Evolutionary conservation across 2,329 filamentous ascomycete genomes (phyloP), one percentile per base, ranked within the genome.

Genomic region (Pseudopyricularia cyperi): DNA sequence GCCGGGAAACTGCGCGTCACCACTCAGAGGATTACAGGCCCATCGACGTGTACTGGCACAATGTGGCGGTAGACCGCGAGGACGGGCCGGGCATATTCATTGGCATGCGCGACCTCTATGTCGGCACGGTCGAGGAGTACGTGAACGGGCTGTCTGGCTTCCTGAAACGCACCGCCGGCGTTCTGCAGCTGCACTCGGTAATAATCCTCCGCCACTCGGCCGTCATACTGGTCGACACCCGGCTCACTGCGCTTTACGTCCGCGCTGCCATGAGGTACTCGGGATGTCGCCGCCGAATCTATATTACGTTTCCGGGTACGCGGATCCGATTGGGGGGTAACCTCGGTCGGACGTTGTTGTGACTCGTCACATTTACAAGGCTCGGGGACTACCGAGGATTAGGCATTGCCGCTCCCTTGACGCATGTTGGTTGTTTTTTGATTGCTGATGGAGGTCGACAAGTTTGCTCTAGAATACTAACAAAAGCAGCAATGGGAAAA

Each of bases 31-130:
- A 44, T 14, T 17, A 11, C 8, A 19, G 24, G 5, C 22, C 22
- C 39, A 22, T 39, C 9, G 33, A 35, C 17, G 48, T 50, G 48
- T 50, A 50, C 33, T 50, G 48, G 48, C 48, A 50, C 48, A 50
- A 39, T 33, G 15, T 37, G 12, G 22, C 22, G 17, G 26, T 15
- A 6, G 48, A 50, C 48, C 48, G 17, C 48, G 48, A 37, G 19
- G 33, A 49, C 33, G 24, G 39, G 5, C 5, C 48, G 2, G 48
- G 26, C 6, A 24, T 39, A 8, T 50, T 50, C 17, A 37, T 50
- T 33, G 48, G 48, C 14, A 39, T 39, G 48, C 22, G 33, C 6
- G 48, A 50, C 22, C 33, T 37, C 19, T 39, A 37, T 14, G 30
- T 4, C 12, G 33, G 48, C 22, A 28, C 22, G 3, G 17, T 30